Evolutionary conservation across 2,329 filamentous ascomycete species (phyloP).

Genomic region (Helotiales sp.): DNA sequence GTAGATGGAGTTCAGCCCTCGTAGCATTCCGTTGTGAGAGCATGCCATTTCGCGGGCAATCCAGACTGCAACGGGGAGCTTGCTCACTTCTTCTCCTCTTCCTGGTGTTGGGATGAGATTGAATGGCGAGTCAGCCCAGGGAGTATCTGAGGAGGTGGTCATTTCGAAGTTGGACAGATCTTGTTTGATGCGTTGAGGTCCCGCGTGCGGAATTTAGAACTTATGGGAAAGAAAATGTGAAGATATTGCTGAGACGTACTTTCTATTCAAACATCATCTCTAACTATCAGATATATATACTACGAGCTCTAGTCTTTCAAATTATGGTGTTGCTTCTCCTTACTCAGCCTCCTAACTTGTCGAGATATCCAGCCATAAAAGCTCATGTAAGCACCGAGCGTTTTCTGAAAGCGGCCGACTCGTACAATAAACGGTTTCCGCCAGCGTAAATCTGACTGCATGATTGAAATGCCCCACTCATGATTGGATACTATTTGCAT

Average conservation of each 20-base stretch:
- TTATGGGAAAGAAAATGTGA: not conserved
- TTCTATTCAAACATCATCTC: not conserved
- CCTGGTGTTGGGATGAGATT: constrained; percentile 21
- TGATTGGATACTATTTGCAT: not conserved
- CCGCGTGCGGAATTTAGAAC: not conserved
- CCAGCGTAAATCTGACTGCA: not conserved
- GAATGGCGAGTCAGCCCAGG: constrained; percentile 24
- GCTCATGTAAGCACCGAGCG: not conserved
- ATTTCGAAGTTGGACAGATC: not conserved
- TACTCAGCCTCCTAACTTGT: not conserved
- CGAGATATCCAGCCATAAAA: not conserved
- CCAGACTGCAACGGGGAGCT: constrained; percentile 13
- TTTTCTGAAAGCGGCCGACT: constrained; percentile 1
- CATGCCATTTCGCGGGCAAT: constrained; percentile 44
- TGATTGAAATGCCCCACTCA: not conserved
- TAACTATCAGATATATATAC: too few relatives aligned
- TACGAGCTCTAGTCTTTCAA: too few relatives aligned
- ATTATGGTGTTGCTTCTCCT: too few relatives aligned
- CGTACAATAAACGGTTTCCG: not conserved
- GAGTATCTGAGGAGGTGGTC: not conserved
- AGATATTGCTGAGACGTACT: not conserved
- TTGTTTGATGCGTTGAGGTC: not conserved
- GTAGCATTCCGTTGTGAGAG: constrained; percentile 46
- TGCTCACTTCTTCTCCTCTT: constrained; percentile 5
- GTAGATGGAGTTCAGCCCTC: constrained; percentile 46